Evolutionary conservation across 2,329 filamentous ascomycete genomes (phyloP).

Genomic region (Penicillium hesseltinei): DNA sequence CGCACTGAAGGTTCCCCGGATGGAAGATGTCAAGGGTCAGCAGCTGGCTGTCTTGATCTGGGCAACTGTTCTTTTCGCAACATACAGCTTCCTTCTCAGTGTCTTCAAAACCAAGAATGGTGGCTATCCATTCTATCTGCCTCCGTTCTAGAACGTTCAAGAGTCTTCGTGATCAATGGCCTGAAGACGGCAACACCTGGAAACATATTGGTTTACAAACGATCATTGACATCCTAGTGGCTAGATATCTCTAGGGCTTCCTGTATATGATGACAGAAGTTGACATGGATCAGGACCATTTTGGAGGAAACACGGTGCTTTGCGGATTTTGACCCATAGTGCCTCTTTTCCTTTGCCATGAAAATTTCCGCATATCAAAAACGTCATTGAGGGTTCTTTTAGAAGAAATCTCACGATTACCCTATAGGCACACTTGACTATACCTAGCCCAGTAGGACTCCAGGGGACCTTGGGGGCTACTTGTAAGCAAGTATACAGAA

Average conservation of each 20-base stretch:
- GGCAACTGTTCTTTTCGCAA: slow-evolving; percentile 70
- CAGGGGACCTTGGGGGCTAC: background rate
- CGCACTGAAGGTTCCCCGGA: slow-evolving; percentile 87
- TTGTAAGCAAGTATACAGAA: background rate
- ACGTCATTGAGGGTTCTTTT: background rate
- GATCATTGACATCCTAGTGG: background rate
- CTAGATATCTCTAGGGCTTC: background rate
- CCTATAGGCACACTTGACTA: background rate
- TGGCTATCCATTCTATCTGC: slow-evolving; percentile 90
- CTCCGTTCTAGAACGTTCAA: slow-evolving; percentile 82
- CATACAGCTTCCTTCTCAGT: slow-evolving; percentile 93
- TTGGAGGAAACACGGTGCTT: background rate
- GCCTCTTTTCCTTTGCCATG: background rate
- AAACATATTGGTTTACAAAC: background rate
- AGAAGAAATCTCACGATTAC: background rate
- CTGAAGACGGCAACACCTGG: background rate
- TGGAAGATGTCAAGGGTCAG: slow-evolving; percentile 72
- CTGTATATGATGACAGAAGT: background rate
- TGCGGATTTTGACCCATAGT: background rate
- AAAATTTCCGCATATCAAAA: background rate
- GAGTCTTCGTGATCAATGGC: background rate
- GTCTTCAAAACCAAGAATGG: slow-evolving; percentile 93
- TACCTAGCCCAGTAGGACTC: background rate
- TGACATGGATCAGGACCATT: background rate
- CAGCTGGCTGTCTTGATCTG: slow-evolving; percentile 78